Evolutionary conservation across 164 flowering plant genomes (phyloP), one percentile per base, ranked within the genome.

Genomic region (Hamamelis virginiana): DNA sequence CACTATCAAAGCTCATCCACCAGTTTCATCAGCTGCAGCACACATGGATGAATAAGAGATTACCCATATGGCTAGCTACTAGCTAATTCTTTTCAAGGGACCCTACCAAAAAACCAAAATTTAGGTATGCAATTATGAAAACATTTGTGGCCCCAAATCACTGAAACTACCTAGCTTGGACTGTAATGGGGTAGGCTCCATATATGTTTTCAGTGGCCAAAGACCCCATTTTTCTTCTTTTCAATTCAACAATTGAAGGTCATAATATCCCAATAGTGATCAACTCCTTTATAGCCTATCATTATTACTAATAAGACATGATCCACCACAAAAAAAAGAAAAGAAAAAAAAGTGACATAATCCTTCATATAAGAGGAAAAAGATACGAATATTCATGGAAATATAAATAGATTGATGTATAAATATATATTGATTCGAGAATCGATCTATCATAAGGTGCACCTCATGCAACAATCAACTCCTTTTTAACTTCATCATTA

Each of bases 191-290:
- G 16, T 16, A 50, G 16, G 21, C 19, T 43, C 69, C 15, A 9
- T 48, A 47, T 50, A 28, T 26, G 23, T n/a, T n/a, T n/a, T n/a
- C n/a, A n/a, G 67, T 64, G 67, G 57, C 23, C 25, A 13, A 26
- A 14, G 41, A 28, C 16, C 14, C 41, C 43, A 27, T 26, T 27
- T 0, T 46, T 63, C 4, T 3, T n/a, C n/a, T n/a, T n/a, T n/a
- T n/a, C n/a, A n/a, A n/a, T n/a, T n/a, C n/a, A n/a, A n/a, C n/a
- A n/a, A n/a, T n/a, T n/a, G n/a, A 26, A 58, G 64, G 72, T 69
- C 72, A 9, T 38, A 59, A 38, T 23, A 23, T 50, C n/a, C n/a
- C n/a, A n/a, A n/a, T n/a, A 45, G 46, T 68, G 43, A 44, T 68
- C 1, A 43, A 52, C 8, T 21, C 59, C 44, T 53, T 3, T 10